A percentile compares a stretch with the other conserved stretches of the same genome.
phyloP scores from a whole-genome alignment of 2,329 filamentous ascomycete species.

The Periconia sp. region DNA sequence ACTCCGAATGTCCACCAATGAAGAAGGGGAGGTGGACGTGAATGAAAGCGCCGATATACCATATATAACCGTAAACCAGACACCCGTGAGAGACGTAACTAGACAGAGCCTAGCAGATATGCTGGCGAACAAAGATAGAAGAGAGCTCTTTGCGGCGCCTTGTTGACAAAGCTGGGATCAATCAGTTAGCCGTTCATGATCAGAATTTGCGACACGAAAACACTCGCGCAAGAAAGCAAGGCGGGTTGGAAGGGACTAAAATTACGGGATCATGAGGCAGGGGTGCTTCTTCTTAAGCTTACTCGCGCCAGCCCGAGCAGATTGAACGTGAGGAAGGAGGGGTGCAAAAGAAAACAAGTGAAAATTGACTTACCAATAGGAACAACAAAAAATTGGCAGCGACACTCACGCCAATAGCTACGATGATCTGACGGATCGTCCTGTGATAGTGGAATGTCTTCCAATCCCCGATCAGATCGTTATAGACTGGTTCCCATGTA shows the following conservation, averaged over 20 bases:
- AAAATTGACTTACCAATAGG: conserved; percentile 40
- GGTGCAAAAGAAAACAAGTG: neutral
- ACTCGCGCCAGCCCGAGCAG: too few species aligned
- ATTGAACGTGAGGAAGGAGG: neutral
- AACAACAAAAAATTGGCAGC: conserved; percentile 36
- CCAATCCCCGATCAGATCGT: conserved; percentile 31
- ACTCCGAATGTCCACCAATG: conserved; percentile 27
- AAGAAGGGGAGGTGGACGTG: conserved; percentile 24
- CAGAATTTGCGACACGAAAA: too few species aligned
- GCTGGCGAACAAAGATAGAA: conserved; percentile 33
- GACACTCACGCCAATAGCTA: conserved; percentile 31
- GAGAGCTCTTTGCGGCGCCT: conserved; percentile 34
- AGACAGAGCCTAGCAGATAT: conserved; percentile 35
- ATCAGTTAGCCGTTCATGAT: neutral
- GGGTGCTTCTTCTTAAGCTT: too few species aligned
- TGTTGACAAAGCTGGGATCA: conserved; percentile 32
- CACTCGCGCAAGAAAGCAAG: too few species aligned
- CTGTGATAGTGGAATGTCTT: conserved; percentile 31
- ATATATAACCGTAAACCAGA: conserved; percentile 41
- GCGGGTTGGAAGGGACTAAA: too few species aligned
- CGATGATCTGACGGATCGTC: conserved; percentile 32
- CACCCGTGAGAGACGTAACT: conserved; percentile 25
- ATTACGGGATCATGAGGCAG: too few species aligned
- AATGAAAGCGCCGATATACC: conserved; percentile 29
- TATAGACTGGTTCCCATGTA: conserved; percentile 35